These are phyloP conservation scores for Blastocystis sp. DNA, from an alignment of 352 stramenopile species.

Conservation along the genomic window DNA sequence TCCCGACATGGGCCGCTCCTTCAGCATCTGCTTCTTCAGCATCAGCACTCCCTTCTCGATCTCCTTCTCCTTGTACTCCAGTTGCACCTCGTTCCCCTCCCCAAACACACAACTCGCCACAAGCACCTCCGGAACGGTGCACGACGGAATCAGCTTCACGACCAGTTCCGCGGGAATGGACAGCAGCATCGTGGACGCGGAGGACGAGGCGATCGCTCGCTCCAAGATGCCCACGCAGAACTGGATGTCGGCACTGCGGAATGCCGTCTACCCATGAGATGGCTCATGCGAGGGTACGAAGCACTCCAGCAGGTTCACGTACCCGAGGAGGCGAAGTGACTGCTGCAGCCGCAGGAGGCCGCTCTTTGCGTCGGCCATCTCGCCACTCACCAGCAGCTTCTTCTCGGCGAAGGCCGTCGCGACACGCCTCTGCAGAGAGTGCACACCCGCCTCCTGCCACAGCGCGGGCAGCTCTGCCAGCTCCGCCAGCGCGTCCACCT, in stretches of 20 bases:
- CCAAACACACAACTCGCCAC: background rate
- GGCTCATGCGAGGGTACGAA: background rate
- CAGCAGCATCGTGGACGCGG: slow-evolving; percentile 30
- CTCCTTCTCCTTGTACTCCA: slow-evolving; percentile 46
- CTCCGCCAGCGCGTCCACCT: background rate
- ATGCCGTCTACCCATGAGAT: background rate
- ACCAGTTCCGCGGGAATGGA: background rate
- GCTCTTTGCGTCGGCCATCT: background rate
- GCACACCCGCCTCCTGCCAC: background rate
- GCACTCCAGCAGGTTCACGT: slow-evolving; percentile 10
- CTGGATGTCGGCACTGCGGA: background rate
- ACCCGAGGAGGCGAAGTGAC: slow-evolving; percentile 8
- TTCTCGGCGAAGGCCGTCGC: background rate
- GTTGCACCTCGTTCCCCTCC: background rate
- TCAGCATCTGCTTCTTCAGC: background rate
- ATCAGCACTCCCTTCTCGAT: slow-evolving; percentile 5
- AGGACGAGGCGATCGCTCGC: background rate
- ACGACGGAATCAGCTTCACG: background rate
- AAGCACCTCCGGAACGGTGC: slow-evolving; percentile 14
- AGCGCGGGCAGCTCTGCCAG: background rate
- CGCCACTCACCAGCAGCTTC: background rate
- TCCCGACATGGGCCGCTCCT: background rate
- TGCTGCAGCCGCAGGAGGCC: background rate
- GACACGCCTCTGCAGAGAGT: background rate
- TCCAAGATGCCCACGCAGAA: slow-evolving; percentile 46